These are phyloP conservation scores for Camellia japonica DNA, from an alignment of 148 eudicot genomes.

Conservation along the genomic window DNA sequence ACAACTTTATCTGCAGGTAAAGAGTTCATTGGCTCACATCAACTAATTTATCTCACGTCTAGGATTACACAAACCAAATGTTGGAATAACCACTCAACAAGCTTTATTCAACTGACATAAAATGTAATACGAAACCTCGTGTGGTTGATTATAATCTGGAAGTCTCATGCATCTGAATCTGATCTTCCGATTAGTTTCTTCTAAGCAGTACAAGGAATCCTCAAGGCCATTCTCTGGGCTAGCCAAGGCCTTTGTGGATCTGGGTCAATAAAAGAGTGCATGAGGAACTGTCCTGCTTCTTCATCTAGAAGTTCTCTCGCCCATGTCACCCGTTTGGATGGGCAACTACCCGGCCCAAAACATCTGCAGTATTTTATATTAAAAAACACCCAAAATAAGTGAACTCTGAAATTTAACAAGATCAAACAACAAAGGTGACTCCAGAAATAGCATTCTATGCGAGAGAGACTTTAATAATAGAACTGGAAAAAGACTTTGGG, in stretches of 20 bases:
- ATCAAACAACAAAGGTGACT: background rate
- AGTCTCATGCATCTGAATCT: background rate
- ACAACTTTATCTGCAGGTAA: background rate
- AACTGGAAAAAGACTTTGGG: background rate
- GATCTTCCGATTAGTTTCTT: background rate
- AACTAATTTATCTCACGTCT: background rate
- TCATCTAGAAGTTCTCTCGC: constrained; percentile 74
- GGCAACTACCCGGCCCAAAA: constrained; percentile 65
- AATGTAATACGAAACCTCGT: background rate
- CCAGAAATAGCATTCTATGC: background rate
- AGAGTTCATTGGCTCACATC: background rate
- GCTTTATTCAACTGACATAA: background rate
- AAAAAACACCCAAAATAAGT: background rate
- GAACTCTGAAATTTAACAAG: background rate
- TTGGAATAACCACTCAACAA: background rate
- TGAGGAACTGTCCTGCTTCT: constrained; percentile 78
- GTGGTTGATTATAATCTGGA: background rate
- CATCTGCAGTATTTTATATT: constrained; percentile 40
- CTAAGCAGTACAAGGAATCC: constrained; percentile 81
- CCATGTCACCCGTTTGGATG: constrained; percentile 67
- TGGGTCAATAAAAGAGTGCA: constrained; percentile 71
- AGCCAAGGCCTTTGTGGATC: constrained; percentile 77
- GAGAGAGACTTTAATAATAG: background rate
- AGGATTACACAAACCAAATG: background rate
- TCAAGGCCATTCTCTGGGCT: constrained; percentile 70